phyloP scores from a whole-genome alignment of 2,329 filamentous ascomycete genomes.

The Hypoxylon sp. region DNA sequence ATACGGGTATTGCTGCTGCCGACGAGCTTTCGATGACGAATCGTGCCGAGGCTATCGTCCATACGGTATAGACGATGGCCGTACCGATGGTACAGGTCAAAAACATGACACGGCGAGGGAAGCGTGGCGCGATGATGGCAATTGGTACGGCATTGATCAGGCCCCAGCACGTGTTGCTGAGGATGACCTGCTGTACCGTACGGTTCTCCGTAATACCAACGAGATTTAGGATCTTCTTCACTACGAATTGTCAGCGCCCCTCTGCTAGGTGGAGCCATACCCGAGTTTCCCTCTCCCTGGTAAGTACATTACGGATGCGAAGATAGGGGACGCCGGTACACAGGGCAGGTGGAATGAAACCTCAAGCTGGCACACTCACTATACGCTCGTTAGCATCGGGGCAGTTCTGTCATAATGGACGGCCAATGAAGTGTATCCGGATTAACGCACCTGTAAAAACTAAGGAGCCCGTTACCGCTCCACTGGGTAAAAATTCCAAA shows the following conservation, averaged over 20 bases:
- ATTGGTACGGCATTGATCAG: slow-evolving; percentile 48
- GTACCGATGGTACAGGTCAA: slow-evolving; percentile 54
- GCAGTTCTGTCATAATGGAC: neutral
- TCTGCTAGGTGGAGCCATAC: neutral
- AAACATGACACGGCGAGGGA: slow-evolving; percentile 53
- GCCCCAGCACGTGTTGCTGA: slow-evolving; percentile 51
- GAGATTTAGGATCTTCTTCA: slow-evolving; percentile 56
- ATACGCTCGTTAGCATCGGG: slow-evolving; percentile 6
- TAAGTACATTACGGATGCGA: neutral
- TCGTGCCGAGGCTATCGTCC: slow-evolving; percentile 55
- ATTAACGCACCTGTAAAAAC: slow-evolving; percentile 50
- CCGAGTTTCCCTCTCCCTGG: neutral
- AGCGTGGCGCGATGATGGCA: slow-evolving; percentile 53
- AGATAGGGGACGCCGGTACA: neutral
- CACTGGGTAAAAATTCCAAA: slow-evolving; percentile 57
- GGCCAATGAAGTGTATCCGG: too few relatives aligned
- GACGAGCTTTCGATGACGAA: slow-evolving; percentile 52
- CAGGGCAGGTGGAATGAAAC: neutral
- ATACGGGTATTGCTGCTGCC: slow-evolving; percentile 52
- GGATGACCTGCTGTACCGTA: slow-evolving; percentile 54
- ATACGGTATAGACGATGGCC: slow-evolving; percentile 53
- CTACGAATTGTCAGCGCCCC: slow-evolving; percentile 24
- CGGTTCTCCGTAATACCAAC: slow-evolving; percentile 54
- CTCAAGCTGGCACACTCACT: slow-evolving; percentile 22
- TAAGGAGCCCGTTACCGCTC: slow-evolving; percentile 55